Percentiles rank a stretch among this genome's conserved stretches.
Conservation (phyloP, 257 asterid genomes). For the Solanum virginianum region DNA sequence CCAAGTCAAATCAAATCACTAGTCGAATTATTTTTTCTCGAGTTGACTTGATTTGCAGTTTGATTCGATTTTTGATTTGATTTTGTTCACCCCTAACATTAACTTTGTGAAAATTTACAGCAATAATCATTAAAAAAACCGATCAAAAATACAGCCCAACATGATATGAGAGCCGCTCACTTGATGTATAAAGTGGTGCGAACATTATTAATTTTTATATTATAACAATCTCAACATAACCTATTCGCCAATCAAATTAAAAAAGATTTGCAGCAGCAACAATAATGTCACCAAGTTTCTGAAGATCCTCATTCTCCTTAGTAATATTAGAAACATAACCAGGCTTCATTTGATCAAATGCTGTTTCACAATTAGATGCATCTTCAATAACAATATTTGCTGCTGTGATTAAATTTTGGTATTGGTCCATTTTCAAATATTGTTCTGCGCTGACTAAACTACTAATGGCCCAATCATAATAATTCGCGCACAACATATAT, state of each 20-base stretch:
- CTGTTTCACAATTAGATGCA: background rate
- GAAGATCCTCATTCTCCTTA: background rate
- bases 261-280: background rate
- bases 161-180: too few species aligned
- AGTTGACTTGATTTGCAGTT: too few species aligned
- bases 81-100: too few species aligned
- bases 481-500: background rate
- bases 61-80: too few species aligned
- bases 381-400: background rate
- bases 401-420: background rate
- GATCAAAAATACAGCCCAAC: too few species aligned
- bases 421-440: background rate
- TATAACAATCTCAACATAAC: background rate
- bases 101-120: too few species aligned
- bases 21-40: too few species aligned
- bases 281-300: background rate
- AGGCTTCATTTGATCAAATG: background rate
- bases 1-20: too few species aligned
- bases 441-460: background rate
- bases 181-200: background rate
- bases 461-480: background rate
- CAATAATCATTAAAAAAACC: too few species aligned
- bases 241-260: background rate
- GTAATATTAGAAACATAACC: background rate
- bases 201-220: background rate